A percentile compares a stretch with the other conserved stretches of the same genome.
Evolutionary conservation across 768 basidiomycete species (phyloP).

Genomic region (Amanita rubescens): DNA sequence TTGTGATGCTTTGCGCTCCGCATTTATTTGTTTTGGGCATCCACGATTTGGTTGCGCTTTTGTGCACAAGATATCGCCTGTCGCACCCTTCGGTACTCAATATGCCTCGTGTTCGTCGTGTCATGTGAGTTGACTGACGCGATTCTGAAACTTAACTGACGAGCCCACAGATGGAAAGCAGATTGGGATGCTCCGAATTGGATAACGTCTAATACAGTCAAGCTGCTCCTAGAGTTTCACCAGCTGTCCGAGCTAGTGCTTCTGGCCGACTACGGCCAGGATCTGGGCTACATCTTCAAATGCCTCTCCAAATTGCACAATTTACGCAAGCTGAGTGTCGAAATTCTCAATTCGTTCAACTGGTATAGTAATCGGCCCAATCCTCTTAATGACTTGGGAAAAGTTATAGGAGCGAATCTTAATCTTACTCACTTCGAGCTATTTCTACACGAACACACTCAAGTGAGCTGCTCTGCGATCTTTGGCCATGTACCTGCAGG

Average conservation of each 20-base stretch:
- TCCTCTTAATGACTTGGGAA: neutral
- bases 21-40: neutral
- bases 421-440: neutral
- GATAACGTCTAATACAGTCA: neutral
- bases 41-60: neutral
- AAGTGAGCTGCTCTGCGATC: neutral
- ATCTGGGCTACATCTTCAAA: neutral
- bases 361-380: no score
- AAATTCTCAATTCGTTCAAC: neutral
- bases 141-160: neutral
- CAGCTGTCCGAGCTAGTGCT: conserved; percentile 1
- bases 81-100: neutral
- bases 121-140: neutral
- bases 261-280: neutral
- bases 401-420: neutral
- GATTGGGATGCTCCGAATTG: conserved; percentile 3
- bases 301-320: neutral
- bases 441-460: neutral
- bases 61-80: neutral
- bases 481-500: neutral
- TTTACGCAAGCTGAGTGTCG: neutral
- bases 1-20: neutral
- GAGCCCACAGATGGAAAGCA: neutral
- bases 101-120: conserved; percentile 1
- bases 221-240: neutral